phyloP scores from a whole-genome alignment of 345 rosid genomes.

The Ceriops decandra region DNA sequence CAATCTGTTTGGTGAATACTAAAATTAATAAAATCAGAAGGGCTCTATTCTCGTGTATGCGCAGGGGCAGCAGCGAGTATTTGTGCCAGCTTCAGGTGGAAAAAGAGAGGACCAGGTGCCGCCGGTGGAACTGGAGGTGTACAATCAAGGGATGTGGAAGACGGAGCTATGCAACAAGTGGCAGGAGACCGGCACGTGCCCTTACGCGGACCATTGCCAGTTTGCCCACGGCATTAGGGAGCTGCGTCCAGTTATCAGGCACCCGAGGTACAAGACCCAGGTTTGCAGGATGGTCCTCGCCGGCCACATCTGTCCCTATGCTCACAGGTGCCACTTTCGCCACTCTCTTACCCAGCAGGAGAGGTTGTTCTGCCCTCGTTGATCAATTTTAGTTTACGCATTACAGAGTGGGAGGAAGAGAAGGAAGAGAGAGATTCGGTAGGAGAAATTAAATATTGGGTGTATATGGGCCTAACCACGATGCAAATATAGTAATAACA shows the following conservation, averaged over 20 bases:
- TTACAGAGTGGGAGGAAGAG: too few relatives aligned
- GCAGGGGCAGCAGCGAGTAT: constrained; percentile 33
- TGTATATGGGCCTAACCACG: too few relatives aligned
- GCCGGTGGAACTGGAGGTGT: constrained; percentile 58
- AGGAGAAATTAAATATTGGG: too few relatives aligned
- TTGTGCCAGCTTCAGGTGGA: constrained; percentile 26
- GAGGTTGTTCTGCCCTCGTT: constrained; percentile 11
- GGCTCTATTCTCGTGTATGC: too few relatives aligned
- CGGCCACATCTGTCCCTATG: constrained; percentile 73
- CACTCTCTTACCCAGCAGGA: constrained; percentile 84
- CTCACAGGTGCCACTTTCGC: constrained; percentile 94
- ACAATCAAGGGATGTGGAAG: constrained; percentile 80
- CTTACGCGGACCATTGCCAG: constrained; percentile 68
- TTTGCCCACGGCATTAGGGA: constrained; percentile 87
- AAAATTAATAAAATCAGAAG: too few relatives aligned
- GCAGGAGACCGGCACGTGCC: constrained; percentile 87
- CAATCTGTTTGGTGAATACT: too few relatives aligned
- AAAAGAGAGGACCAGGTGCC: constrained; percentile 39
- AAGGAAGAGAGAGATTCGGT: too few relatives aligned
- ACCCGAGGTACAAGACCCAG: constrained; percentile 85
- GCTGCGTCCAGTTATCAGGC: constrained; percentile 84
- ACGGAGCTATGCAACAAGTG: constrained; percentile 97
- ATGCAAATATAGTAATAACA: too few relatives aligned
- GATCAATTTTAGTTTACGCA: too few relatives aligned
- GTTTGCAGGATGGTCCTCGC: constrained; percentile 75